phyloP scores from a whole-genome alignment of 2,329 filamentous ascomycete genomes.

The Penicillium fuscoglaucum region DNA sequence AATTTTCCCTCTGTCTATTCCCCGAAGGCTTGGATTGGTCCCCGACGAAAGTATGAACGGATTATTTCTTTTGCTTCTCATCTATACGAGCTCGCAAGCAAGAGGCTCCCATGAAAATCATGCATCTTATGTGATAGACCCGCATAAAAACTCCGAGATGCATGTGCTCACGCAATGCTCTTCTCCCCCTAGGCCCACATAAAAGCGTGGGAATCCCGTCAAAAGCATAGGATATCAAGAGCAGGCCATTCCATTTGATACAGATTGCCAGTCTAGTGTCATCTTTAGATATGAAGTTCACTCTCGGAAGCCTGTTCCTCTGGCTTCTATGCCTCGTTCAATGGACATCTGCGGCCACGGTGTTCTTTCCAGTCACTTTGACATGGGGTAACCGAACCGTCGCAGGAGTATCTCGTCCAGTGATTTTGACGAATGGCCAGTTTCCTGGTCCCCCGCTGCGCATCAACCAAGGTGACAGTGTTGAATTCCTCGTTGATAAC shows the following conservation, averaged over 20 bases:
- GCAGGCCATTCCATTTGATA: not conserved
- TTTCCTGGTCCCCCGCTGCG: constrained; percentile 30
- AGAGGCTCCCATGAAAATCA: not conserved
- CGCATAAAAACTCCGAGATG: not conserved
- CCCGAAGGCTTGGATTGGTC: not conserved
- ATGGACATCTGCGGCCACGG: constrained; percentile 16
- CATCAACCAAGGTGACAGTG: constrained; percentile 32
- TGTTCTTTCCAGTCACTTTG: constrained; percentile 23
- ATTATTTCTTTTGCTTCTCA: not conserved
- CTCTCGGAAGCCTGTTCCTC: not conserved
- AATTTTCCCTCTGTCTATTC: not conserved
- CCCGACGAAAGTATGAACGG: not conserved
- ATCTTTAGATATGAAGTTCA: constrained; percentile 7
- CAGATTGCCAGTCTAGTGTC: not conserved
- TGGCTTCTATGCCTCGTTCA: constrained; percentile 15
- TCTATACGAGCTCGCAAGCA: not conserved
- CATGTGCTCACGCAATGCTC: not conserved
- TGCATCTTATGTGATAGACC: not conserved
- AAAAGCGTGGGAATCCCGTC: not conserved
- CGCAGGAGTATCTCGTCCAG: constrained; percentile 26
- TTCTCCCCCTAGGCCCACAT: not conserved
- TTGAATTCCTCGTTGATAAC: constrained; percentile 32
- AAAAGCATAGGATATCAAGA: not conserved
- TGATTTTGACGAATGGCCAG: constrained; percentile 32
- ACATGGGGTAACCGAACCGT: constrained; percentile 29